Conservation (phyloP, 345 rosid species). For the Populus tremula region DNA sequence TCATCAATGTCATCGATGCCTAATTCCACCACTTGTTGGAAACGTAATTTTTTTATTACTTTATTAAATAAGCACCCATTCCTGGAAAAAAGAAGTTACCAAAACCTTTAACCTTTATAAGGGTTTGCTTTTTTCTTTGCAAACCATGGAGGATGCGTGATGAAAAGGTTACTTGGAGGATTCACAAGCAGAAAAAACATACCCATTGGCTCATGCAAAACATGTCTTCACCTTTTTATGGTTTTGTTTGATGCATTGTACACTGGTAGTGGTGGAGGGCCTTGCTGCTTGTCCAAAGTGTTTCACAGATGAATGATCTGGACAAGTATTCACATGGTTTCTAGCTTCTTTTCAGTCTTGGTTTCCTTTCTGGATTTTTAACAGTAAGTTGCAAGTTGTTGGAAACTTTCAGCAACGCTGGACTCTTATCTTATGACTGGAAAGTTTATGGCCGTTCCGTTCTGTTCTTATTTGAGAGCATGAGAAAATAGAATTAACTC, state of each 20-base stretch:
- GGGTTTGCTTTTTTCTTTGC: neutral
- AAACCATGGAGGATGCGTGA: neutral
- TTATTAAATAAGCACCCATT: neutral
- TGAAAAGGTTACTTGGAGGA: neutral
- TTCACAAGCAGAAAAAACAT: neutral
- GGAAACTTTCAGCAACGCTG: too few relatives aligned
- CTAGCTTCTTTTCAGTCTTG: neutral
- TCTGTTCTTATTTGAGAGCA: too few relatives aligned
- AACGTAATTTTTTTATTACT: neutral
- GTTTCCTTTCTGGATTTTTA: neutral
- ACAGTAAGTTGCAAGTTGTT: too few relatives aligned
- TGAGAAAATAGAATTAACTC: too few relatives aligned
- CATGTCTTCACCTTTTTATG: neutral
- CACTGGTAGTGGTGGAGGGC: neutral
- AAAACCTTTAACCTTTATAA: neutral
- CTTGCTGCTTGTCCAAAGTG: neutral
- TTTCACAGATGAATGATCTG: neutral
- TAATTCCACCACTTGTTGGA: neutral
- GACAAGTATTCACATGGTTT: too few relatives aligned
- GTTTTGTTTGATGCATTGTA: neutral
- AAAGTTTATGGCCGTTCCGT: too few relatives aligned
- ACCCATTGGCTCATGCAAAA: neutral
- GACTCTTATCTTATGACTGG: too few relatives aligned
- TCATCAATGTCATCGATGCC: neutral
- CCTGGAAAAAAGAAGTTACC: neutral